phyloP scores from a whole-genome alignment of 177 flowering plant species.

The Vitis hybrid region DNA sequence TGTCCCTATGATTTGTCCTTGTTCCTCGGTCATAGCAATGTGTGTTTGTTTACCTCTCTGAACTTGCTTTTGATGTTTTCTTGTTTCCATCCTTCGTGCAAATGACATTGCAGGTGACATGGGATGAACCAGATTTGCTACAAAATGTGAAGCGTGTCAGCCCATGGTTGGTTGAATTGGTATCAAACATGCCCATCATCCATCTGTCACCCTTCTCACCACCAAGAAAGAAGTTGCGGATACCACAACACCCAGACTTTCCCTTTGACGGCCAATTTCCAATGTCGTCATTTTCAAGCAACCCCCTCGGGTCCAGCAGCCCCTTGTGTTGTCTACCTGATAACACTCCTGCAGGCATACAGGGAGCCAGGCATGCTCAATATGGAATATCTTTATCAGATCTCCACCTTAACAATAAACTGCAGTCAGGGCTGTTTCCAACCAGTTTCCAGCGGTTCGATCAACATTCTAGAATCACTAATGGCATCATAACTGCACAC shows the following conservation, averaged over 20 bases:
- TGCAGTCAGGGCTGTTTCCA: slow-evolving; percentile 61
- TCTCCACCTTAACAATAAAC: slow-evolving; percentile 65
- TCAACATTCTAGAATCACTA: slow-evolving; percentile 35
- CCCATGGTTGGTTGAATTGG: slow-evolving; percentile 93
- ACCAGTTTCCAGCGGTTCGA: slow-evolving; percentile 46
- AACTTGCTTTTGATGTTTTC: neutral
- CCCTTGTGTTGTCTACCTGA: slow-evolving; percentile 66
- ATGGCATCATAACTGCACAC: slow-evolving; percentile 21
- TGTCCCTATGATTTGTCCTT: neutral
- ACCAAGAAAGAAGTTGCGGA: slow-evolving; percentile 71
- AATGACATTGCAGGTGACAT: slow-evolving; percentile 59
- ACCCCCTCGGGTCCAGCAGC: slow-evolving; percentile 72
- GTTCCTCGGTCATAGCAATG: neutral
- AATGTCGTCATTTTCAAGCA: slow-evolving; percentile 60
- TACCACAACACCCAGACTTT: slow-evolving; percentile 61
- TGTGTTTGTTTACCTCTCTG: neutral
- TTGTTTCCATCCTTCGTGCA: neutral
- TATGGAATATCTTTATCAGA: slow-evolving; percentile 71
- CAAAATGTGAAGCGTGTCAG: slow-evolving; percentile 90
- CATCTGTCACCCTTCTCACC: slow-evolving; percentile 82
- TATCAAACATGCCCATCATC: slow-evolving; percentile 74
- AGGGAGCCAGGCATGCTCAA: slow-evolving; percentile 99
- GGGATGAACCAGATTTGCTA: slow-evolving; percentile 96
- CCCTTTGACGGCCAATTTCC: slow-evolving; percentile 61
- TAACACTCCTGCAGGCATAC: slow-evolving; percentile 96